These are phyloP conservation scores for Pilasporangium apinafurcum DNA, from an alignment of 352 stramenopile species.

Conservation along the genomic window DNA sequence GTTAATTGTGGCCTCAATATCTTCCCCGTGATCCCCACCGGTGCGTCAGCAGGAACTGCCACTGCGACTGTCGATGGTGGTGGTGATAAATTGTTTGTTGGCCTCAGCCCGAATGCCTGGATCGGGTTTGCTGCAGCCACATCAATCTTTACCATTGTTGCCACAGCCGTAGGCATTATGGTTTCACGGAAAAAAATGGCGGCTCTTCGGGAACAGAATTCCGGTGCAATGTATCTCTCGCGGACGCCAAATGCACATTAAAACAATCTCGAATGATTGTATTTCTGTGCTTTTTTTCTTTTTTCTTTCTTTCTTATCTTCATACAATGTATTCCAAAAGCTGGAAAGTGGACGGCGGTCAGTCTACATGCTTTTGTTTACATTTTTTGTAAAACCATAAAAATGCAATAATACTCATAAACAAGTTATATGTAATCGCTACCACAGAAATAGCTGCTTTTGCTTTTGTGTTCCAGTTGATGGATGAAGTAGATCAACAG, in stretches of 20 bases:
- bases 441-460: too few species aligned
- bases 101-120: slow-evolving; percentile 42
- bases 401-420: too few species aligned
- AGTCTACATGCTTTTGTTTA: too few species aligned
- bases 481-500: too few species aligned
- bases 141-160: slow-evolving; percentile 42
- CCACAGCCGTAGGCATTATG: slow-evolving; percentile 42
- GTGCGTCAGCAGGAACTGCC: slow-evolving; percentile 34
- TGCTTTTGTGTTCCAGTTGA: too few species aligned
- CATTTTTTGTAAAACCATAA: too few species aligned
- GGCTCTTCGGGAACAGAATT: slow-evolving; percentile 44
- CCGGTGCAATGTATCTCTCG: slow-evolving; percentile 22
- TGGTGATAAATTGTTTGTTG: slow-evolving; percentile 53
- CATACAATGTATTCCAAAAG: too few species aligned
- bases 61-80: slow-evolving; percentile 49
- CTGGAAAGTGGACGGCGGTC: too few species aligned
- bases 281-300: too few species aligned
- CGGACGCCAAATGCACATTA: slow-evolving; percentile 19
- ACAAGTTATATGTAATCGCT: too few species aligned
- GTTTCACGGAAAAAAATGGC: slow-evolving; percentile 32
- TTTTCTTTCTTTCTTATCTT: too few species aligned
- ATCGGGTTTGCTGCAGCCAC: slow-evolving; percentile 45
- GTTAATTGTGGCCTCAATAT: slow-evolving; percentile 77
- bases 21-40: slow-evolving; percentile 62
- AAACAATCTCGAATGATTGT: too few species aligned